These are phyloP conservation scores for Chaetomium globosum DNA, from an alignment of 2,329 filamentous ascomycete species.

Conservation along the genomic window DNA sequence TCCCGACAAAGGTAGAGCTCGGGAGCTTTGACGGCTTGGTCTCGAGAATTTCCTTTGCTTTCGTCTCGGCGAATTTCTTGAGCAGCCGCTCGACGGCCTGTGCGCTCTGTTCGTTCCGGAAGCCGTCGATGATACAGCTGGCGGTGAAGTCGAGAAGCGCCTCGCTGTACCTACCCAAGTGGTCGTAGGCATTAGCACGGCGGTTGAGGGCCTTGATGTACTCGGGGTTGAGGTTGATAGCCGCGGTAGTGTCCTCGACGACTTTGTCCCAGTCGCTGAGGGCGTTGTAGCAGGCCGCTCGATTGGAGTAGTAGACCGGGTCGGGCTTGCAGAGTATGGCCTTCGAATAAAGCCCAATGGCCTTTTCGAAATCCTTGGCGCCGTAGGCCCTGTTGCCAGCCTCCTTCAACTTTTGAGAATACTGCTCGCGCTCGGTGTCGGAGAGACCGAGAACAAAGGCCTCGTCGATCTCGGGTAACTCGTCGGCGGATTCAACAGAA, in stretches of 20 bases:
- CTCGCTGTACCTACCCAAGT: slow-evolving; percentile 86
- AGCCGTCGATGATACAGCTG: slow-evolving; percentile 97
- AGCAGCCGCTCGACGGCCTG: slow-evolving; percentile 88
- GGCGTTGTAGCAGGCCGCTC: slow-evolving; percentile 95
- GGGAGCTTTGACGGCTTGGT: slow-evolving; percentile 87
- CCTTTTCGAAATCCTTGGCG: slow-evolving; percentile 87
- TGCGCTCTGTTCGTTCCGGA: slow-evolving; percentile 87
- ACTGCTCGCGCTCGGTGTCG: slow-evolving; percentile 75
- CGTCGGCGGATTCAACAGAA: slow-evolving; percentile 62
- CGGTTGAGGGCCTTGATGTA: slow-evolving; percentile 98
- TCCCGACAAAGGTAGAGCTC: slow-evolving; percentile 94
- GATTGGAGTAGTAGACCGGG: slow-evolving; percentile 98
- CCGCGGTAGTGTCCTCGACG: slow-evolving; percentile 93
- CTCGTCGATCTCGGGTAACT: slow-evolving; percentile 69
- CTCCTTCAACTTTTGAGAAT: slow-evolving; percentile 88
- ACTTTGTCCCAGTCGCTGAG: slow-evolving; percentile 93
- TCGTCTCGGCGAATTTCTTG: slow-evolving; percentile 95
- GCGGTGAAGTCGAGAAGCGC: slow-evolving; percentile 96
- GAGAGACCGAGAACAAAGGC: slow-evolving; percentile 55
- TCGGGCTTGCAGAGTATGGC: slow-evolving; percentile 97
- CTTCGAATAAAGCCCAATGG: slow-evolving; percentile 93
- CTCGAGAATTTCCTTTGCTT: slow-evolving; percentile 84
- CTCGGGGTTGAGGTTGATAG: slow-evolving; percentile 88
- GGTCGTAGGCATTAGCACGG: slow-evolving; percentile 93
- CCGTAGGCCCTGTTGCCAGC: slow-evolving; percentile 96